Base-by-base conservation (phyloP, 495 filamentous ascomycete genomes). In the Penicillium taxi region DNA sequence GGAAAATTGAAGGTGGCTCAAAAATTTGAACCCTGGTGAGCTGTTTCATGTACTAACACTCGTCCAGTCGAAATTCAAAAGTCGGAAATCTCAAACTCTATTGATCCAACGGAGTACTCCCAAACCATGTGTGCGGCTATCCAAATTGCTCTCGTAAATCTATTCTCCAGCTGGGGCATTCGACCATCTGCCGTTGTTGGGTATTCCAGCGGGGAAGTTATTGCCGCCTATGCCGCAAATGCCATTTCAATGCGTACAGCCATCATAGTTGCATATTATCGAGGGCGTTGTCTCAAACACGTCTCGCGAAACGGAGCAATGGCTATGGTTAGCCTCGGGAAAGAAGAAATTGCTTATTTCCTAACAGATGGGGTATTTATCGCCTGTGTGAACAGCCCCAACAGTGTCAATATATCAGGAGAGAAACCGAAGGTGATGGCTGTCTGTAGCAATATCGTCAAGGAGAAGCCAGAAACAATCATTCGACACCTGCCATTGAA, bases 341-440 rank as follows among this genome's bases (percentile, higher is more conserved):
- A 38, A 3, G 42, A 43, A 0, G 43, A 49, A 5, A 56, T 54
- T 14, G 18, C 26, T 1, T 36, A 13, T 5, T 13, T 16, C 2
- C 9, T 34, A 14, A 11, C 13, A 36, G 5, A 31, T 44, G 1
- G 45, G 46, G 11, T 66, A 0, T 38, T 42, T 3, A 37, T 76
- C 6, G 72, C 71, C 1, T 73, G 68, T 45, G 47, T 56, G 20
- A 76, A 73, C 42, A 62, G 58, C 27, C 61, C 59, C 8, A 26
- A 42, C 2, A 67, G 58, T 35, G 49, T 58, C 2, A 70, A 64
- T 0, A 28, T 72, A 9, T 67, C 67, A 23, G 67, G 69, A n/a
- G 61, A 67, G 26, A 44, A 53, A 22, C 48, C 53, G 7, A 66
- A 67, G 14, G 51, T 74, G 5, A 49, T 58, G 9, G 37, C 48